Base-by-base conservation (phyloP, 208 protist species). In the Acanthamoeba healyi region DNA sequence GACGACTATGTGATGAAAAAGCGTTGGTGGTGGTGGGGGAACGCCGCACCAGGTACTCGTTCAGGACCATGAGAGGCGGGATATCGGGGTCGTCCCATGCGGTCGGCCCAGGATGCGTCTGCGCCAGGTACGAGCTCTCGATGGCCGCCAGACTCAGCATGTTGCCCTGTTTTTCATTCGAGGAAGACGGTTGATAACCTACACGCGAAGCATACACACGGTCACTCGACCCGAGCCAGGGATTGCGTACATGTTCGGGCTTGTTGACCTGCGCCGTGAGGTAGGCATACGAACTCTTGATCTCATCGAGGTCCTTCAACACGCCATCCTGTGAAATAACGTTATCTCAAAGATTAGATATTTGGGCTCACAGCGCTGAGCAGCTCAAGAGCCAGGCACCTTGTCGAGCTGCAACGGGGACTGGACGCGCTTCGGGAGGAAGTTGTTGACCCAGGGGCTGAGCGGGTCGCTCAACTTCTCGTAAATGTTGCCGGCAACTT, bases 41-140 rank as follows among this genome's bases (percentile, higher is more conserved):
- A 15, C 6, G 6, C 6, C 49, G 49, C 32, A 93, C 95, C 22
- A 96, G 58, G 44, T 94, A 96, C 42, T 96, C 93, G 46, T 92
- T 95, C 22, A 84, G 15, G 15, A 96, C 95, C 22, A 92, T n/a
- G 17, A 95, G 77, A 12, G 95, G 29, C 22, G 95, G 29, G 9
- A 94, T 9, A 24, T 96, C 93, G 5, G 95, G 72, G 34, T 96
- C 44, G 10, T 63, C 38, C 15, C n/a, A 90, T 24, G 42, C 19
- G 14, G 49, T 49, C 5, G 95, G 67, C 49, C 94, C 88, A 6
- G 9, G 56, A 26, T 6, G 14, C 4, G 89, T 86, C 32, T 94
- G 72, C n/a, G 61, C 40, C 10, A 96, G 56, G 51, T 91, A 94
- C 5, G 70, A 72, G 56, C 74, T 93, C 86, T 96, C 94, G 36